phyloP scores from a whole-genome alignment of 2,329 filamentous ascomycete genomes.

The Aspergillus thermomutatus region DNA sequence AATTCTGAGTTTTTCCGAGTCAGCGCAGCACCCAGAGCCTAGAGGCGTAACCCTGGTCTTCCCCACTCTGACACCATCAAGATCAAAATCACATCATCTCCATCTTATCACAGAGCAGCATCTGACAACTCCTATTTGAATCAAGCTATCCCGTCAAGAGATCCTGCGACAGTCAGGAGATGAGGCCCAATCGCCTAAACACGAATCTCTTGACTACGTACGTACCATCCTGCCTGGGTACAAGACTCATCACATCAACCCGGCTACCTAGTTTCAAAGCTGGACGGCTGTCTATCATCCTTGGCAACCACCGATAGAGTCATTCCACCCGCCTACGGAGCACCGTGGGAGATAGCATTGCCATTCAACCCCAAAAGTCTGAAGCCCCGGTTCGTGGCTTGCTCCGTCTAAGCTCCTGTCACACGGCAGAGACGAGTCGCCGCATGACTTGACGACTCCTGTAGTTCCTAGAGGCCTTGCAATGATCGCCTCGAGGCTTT shows the following conservation, averaged over 20 bases:
- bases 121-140: slow-evolving; percentile 3
- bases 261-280: background rate
- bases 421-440: background rate
- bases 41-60: background rate
- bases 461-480: background rate
- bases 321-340: background rate
- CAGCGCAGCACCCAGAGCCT: background rate
- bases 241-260: background rate
- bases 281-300: background rate
- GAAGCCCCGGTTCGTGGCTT: background rate
- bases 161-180: background rate
- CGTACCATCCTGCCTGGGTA: background rate
- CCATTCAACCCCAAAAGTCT: background rate
- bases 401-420: background rate
- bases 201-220: background rate
- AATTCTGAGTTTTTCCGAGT: background rate
- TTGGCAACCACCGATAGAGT: background rate
- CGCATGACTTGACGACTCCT: background rate
- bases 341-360: background rate
- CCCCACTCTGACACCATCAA: slow-evolving; percentile 25
- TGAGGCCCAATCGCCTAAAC: background rate
- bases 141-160: background rate
- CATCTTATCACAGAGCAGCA: slow-evolving; percentile 19
- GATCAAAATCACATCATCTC: slow-evolving; percentile 34
- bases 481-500: too few species aligned